Base-by-base conservation (phyloP, 441 rosid genomes). In the Brassica balearica region DNA sequence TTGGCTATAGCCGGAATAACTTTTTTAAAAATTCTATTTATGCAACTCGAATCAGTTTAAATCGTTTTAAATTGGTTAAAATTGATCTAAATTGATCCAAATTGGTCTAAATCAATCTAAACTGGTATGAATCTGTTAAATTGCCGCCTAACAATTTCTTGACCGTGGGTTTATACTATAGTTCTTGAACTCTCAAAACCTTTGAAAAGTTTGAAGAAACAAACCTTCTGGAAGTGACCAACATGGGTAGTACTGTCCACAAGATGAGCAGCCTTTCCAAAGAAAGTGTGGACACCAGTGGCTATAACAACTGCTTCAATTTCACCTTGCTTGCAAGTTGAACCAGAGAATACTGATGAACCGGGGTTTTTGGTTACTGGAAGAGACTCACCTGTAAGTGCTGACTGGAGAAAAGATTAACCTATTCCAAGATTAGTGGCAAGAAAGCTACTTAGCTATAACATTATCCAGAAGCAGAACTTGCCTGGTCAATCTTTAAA, bases 221-320 rank as follows among this genome's bases (percentile, higher is more conserved):
- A 51, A 46, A 92, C 90, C 88, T 89, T 76, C 23, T 89, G 91
- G 78, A 89, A 89, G 68, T 89, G 93, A 48, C 93, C 93, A 80
- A 89, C 84, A 72, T 89, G 91, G 3, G 82, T 86, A 34, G 93
- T 89, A 73, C 67, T 79, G 64, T 89, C 93, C 36, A 89, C 91
- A 82, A 89, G 91, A 86, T 89, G 91, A 80, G 91, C 93, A 1
- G 91, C 93, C 78, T 86, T 89, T 19, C 93, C 91, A 8, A 89
- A 89, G 91, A 89, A 89, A 69, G 93, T 89, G 73, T 81, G 89
- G 7, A 89, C 90, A 71, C 93, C 93, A 4, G 93, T 89, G 0
- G 91, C 93, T 25, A 88, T 89, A 38, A 88, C 87, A 61, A 89
- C 85, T 8, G 90, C 93, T 79, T 89, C 93, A 12, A 89, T 88